Percentiles rank a stretch among this genome's conserved stretches.
These are phyloP conservation scores for Avena sativa DNA, from an alignment of 176 grass and related monocot species.

Conservation along the genomic window DNA sequence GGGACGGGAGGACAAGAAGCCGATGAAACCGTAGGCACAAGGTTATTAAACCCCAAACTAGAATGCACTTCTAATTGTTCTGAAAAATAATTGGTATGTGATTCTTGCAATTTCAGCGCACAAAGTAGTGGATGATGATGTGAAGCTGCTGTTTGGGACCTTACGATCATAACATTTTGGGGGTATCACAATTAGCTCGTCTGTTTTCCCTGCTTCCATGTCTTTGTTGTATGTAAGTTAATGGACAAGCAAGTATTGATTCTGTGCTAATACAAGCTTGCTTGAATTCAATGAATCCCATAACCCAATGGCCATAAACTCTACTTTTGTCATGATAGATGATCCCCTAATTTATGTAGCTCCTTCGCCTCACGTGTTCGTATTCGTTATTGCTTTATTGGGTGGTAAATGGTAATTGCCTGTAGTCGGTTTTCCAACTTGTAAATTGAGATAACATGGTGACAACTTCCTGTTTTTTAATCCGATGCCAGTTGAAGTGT, in stretches of 20 bases:
- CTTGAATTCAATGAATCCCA: conserved; percentile 30
- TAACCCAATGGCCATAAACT: conserved; percentile 46
- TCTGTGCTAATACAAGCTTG: background rate
- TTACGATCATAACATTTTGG: conserved; percentile 41
- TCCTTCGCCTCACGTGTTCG: background rate
- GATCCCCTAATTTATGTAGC: conserved; percentile 25
- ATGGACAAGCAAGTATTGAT: background rate
- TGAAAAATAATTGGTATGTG: background rate
- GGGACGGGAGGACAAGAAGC: conserved; percentile 38
- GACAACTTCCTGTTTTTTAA: background rate
- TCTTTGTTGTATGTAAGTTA: conserved; percentile 29
- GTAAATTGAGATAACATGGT: conserved; percentile 21
- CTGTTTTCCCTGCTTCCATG: conserved; percentile 2
- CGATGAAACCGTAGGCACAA: conserved; percentile 30
- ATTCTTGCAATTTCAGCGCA: conserved; percentile 36
- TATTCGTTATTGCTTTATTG: conserved; percentile 30
- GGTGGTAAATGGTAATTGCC: conserved; percentile 17
- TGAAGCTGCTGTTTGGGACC: conserved; percentile 28
- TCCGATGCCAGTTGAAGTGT: background rate
- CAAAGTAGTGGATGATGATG: conserved; percentile 1
- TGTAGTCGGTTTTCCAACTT: background rate
- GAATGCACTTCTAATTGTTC: background rate
- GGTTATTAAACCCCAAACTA: conserved; percentile 22
- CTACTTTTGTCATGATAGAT: conserved; percentile 38
- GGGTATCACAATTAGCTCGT: background rate